phyloP scores from a whole-genome alignment of 106 monocot genomes.

The Apostasia shenzhenica region DNA sequence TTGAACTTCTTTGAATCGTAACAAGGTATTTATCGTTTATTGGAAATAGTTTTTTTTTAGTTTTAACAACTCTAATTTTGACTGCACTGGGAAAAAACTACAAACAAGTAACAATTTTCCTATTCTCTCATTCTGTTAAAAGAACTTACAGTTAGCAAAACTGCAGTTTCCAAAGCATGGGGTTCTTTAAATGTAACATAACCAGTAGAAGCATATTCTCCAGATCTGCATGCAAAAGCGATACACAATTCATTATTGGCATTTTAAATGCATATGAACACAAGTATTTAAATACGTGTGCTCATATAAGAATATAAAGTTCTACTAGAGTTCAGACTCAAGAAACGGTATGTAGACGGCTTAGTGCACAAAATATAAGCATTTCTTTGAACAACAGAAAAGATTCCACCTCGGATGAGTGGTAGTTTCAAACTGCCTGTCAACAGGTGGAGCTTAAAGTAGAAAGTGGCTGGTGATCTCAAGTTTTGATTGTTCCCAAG shows the following conservation, averaged over 20 bases:
- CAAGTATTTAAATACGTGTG: neutral
- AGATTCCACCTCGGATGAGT: too few species aligned
- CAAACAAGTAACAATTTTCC: neutral
- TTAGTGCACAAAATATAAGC: too few species aligned
- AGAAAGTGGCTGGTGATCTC: too few species aligned
- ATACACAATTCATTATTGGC: neutral
- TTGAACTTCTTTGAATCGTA: too few species aligned
- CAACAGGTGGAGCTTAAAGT: too few species aligned
- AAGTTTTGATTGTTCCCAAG: too few species aligned
- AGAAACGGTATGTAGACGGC: too few species aligned
- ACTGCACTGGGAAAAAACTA: neutral
- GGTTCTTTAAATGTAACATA: conserved; percentile 81
- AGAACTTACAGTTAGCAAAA: conserved; percentile 67
- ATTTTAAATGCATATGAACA: neutral
- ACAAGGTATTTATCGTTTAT: too few species aligned
- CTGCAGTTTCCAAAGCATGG: conserved; percentile 65
- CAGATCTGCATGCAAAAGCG: conserved; percentile 34
- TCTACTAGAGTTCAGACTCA: too few species aligned
- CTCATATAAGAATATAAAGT: neutral
- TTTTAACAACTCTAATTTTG: neutral
- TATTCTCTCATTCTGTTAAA: conserved; percentile 1
- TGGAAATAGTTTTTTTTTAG: too few species aligned
- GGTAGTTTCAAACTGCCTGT: too few species aligned
- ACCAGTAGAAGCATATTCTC: conserved; percentile 63
- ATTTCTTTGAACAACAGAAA: too few species aligned